Percentiles rank a stretch among this genome's conserved stretches.
phyloP scores from a whole-genome alignment of 768 basidiomycete species.

The Xerocomellus chrysenteron region DNA sequence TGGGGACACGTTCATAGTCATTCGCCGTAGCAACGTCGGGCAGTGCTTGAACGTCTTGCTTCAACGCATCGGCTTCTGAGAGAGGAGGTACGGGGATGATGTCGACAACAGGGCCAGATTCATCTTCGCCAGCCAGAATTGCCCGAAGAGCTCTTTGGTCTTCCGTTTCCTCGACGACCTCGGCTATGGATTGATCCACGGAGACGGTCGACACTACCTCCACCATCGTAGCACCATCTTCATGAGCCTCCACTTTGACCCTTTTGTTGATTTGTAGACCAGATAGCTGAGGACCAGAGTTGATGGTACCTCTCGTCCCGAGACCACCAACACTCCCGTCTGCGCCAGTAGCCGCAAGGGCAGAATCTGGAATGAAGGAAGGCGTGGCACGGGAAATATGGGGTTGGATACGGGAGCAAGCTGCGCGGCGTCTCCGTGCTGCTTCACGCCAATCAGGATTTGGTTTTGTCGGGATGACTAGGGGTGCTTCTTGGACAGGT shows the following conservation, averaged over 20 bases:
- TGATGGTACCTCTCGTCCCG: conserved; percentile 72
- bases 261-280: conserved; percentile 58
- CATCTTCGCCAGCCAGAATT: conserved; percentile 56
- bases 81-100: conserved; percentile 59
- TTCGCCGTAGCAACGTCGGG: conserved; percentile 75
- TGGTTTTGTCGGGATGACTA: conserved; percentile 83
- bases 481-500: conserved; percentile 50
- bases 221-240: conserved; percentile 17
- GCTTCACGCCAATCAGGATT: conserved; percentile 90
- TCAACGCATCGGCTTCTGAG: conserved; percentile 81
- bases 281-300: conserved; percentile 67
- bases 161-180: conserved; percentile 56
- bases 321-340: conserved; percentile 79
- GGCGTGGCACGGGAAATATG: conserved; percentile 7
- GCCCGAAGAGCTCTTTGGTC: conserved; percentile 82
- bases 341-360: conserved; percentile 51
- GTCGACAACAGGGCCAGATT: conserved; percentile 46
- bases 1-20: conserved; percentile 89
- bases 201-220: neutral
- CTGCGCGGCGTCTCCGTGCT: conserved; percentile 56
- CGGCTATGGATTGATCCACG: conserved; percentile 15
- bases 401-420: conserved; percentile 15
- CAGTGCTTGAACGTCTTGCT: conserved; percentile 78
- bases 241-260: conserved; percentile 33
- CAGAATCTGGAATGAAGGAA: conserved; percentile 67